Evolutionary conservation across 2,329 filamentous ascomycete genomes (phyloP), one percentile per base, ranked within the genome.

Genomic region (Aspergillus cejpii): DNA sequence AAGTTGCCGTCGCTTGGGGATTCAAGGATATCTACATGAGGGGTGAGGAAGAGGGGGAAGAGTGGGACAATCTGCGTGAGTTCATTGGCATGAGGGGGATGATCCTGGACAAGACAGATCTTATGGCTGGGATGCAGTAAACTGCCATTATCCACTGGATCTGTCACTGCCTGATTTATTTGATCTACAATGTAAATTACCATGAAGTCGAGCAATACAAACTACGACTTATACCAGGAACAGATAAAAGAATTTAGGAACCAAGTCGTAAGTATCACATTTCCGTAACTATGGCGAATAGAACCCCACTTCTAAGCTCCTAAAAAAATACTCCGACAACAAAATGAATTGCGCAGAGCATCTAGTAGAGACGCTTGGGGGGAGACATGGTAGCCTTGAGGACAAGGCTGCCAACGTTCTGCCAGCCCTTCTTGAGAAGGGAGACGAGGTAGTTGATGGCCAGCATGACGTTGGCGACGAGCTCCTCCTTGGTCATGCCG

Each of bases 371-470:
- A 71, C 92, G 89, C 82, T 89, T 92, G 63, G 92, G 92, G 62
- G 92, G 92, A 75, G 88, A 95, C 92, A 98, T 98, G 79, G 87
- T 87, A 77, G 92, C 92, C 87, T 98, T 98, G 83, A 98, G 92
- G 73, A 90, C 95, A 78, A 98, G 83, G 81, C 86, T 92, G 73
- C 92, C 92, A 68, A 98, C 92, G 83, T 98, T 98, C 83, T 98
- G 92, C 92, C 92, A 98, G 73, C 92, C 92, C 87, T 98, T 98
- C 89, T 98, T 98, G 73, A 98, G 80, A 64, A 98, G 81, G 57
- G 89, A 96, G 73, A 98, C 91, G 59, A 98, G 84, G 84, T 98
- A 98, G 87, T 98, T 98, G 85, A 98, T 97, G 76, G 91, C 82
- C 78, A 98, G 78, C 92, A 98, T 98, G 77, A 97, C 90, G 85